Conservation (phyloP, 2,329 filamentous ascomycete genomes). For the Cadophora sp. region DNA sequence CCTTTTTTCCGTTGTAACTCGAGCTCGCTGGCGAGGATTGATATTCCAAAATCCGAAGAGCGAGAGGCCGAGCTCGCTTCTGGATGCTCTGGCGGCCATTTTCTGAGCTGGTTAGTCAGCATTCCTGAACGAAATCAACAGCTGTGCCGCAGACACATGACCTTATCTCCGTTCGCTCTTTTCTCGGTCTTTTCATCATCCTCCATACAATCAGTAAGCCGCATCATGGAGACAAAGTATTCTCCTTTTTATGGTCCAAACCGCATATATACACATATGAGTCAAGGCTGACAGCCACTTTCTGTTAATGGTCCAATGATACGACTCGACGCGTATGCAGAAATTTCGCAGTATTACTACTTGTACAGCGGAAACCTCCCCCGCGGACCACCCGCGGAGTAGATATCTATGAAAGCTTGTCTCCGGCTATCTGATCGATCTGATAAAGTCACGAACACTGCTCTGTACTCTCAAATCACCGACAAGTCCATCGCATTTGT, state of each 20-base stretch:
- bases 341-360: not conserved
- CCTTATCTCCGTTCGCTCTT: constrained; percentile 3
- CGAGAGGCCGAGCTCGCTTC: not conserved
- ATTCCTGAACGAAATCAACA: not conserved
- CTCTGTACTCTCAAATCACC: not conserved
- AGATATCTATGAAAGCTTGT: not conserved
- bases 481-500: not conserved
- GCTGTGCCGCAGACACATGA: not conserved
- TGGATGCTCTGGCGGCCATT: not conserved
- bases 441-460: constrained; percentile 12
- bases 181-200: constrained; percentile 14
- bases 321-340: not conserved
- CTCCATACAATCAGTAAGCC: not conserved
- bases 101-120: not conserved
- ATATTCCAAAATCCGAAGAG: not conserved
- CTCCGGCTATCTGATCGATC: not conserved
- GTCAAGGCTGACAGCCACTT: not conserved
- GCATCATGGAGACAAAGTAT: not conserved
- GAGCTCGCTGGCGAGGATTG: not conserved
- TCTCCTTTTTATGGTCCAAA: not conserved
- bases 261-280: not conserved
- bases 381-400: not conserved
- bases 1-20: not conserved
- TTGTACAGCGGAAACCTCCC: not conserved
- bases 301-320: not conserved